A percentile compares a stretch with the other conserved stretches of the same genome.
These are phyloP conservation scores for Colletotrichum sp. DNA, from an alignment of 2,329 filamentous ascomycete genomes.

Conservation along the genomic window DNA sequence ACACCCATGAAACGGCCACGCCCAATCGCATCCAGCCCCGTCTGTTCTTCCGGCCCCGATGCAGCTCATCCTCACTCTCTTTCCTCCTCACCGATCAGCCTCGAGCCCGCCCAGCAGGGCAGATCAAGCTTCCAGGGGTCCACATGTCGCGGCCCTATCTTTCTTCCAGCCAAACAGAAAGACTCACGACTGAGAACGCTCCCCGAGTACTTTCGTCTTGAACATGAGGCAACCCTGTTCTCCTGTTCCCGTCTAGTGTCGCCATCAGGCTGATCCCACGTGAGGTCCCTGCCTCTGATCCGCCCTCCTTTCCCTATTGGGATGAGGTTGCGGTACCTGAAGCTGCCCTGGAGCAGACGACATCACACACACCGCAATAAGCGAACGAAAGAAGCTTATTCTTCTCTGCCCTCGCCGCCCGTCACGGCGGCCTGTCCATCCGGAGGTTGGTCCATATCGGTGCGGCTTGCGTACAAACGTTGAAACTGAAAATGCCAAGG, in stretches of 20 bases:
- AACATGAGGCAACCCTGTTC: background rate
- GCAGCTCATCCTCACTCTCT: background rate
- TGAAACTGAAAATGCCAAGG: background rate
- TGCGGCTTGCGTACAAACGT: background rate
- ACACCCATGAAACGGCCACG: background rate
- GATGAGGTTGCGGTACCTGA: slow-evolving; percentile 20
- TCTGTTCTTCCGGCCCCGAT: background rate
- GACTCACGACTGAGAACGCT: background rate
- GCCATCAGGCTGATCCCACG: background rate
- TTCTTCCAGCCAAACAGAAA: background rate
- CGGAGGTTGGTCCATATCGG: background rate
- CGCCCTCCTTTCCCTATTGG: slow-evolving; percentile 8
- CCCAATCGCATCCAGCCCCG: slow-evolving; percentile 9
- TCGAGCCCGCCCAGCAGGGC: background rate
- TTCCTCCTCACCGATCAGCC: background rate
- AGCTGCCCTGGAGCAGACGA: slow-evolving; percentile 1
- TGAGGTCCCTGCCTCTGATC: background rate
- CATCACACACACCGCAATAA: background rate
- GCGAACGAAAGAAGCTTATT: slow-evolving; percentile 2
- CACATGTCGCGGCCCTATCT: background rate
- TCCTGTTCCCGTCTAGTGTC: background rate
- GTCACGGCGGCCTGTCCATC: background rate
- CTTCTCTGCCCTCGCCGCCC: background rate
- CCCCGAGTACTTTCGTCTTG: background rate
- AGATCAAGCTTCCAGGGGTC: background rate